Base-by-base conservation (phyloP, 805 yeast species). In the Lachancea sp. region DNA sequence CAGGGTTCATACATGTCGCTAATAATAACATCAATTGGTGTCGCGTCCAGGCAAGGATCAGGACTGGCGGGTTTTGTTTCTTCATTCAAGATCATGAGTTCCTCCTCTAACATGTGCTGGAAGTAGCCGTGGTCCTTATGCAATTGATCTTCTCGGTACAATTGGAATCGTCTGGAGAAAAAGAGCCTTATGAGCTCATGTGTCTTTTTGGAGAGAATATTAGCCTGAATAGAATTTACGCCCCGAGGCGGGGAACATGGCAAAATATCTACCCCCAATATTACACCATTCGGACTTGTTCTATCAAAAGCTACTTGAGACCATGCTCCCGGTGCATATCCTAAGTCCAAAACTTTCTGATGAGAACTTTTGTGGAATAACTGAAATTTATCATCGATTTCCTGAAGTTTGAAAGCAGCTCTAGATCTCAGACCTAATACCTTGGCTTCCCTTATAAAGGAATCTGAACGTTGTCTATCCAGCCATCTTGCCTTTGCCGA, bases 271-370 rank as follows among this genome's bases (percentile, higher is more conserved):
- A 88, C 84, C 4, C 96, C 96, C 9, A 87, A 56, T 3, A 87
- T 76, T 16, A 70, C 65, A 1, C 87, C 81, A 2, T 64, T 55
- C 1, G 71, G 70, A 15, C 60, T 54, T 1, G 78, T 70, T 41
- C 73, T 59, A 39, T 74, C 75, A 7, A 73, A 63, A 0, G 90
- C 89, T 1, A 86, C 89, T 56, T 87, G 95, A 7, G 90, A 76
- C 96, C 96, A 87, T 3, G 95, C 88, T 0, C 96, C 96, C 0
- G 96, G 96, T 0, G 96, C 95, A 59, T 78, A 88, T 0, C 96
- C 96, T 34, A 92, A 65, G 64, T 92, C 98, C 4, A 92, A 77
- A 1, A 92, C 83, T 31, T 77, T 74, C 48, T 65, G 70, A 0
- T 77, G 69, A 9, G 34, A 41, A 6, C 40, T 34, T 2, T 69